Percentiles rank a stretch among this genome's conserved stretches.
phyloP scores from a whole-genome alignment of 176 grass and related monocot species.

The Olyra latifolia region DNA sequence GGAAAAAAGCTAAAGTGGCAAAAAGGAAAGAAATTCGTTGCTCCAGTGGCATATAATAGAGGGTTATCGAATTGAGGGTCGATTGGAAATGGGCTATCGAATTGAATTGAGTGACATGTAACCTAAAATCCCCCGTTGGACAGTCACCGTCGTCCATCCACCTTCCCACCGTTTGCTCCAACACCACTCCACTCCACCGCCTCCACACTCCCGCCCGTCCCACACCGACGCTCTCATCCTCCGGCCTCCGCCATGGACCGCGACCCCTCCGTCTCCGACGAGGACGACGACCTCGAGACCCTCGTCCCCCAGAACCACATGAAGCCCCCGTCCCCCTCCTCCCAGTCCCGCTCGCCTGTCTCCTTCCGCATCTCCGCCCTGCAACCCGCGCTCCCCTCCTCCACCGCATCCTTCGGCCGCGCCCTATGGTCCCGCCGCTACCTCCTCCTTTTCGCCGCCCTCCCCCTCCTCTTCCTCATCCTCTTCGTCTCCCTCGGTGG shows the following conservation, averaged over 20 bases:
- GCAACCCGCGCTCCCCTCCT: constrained; percentile 33
- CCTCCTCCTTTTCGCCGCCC: constrained; percentile 52
- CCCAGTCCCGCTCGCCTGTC: constrained; percentile 22
- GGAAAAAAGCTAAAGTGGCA: too few relatives aligned
- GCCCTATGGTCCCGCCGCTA: constrained; percentile 58
- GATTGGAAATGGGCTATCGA: too few relatives aligned
- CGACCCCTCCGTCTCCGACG: constrained; percentile 59
- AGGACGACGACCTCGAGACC: constrained; percentile 84
- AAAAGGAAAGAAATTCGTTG: too few relatives aligned
- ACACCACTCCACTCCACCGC: constrained; percentile 7
- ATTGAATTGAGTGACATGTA: too few relatives aligned
- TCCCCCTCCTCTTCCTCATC: constrained; percentile 58
- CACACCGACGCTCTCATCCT: constrained; percentile 34
- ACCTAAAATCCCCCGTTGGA: too few relatives aligned
- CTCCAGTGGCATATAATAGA: too few relatives aligned
- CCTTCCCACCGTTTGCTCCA: neutral
- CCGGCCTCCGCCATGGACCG: constrained; percentile 52
- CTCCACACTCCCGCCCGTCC: neutral
- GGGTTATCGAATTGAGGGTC: too few relatives aligned
- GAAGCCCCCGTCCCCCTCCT: constrained; percentile 35
- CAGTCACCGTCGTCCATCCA: constrained; percentile 37
- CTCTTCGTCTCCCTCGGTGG: constrained; percentile 78
- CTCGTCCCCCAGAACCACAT: constrained; percentile 76
- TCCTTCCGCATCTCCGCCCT: constrained; percentile 33
- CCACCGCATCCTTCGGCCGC: constrained; percentile 40